Evolutionary conservation across 257 asterid species (phyloP), one percentile per base, ranked within the genome.

Genomic region (Lycium barbarum): DNA sequence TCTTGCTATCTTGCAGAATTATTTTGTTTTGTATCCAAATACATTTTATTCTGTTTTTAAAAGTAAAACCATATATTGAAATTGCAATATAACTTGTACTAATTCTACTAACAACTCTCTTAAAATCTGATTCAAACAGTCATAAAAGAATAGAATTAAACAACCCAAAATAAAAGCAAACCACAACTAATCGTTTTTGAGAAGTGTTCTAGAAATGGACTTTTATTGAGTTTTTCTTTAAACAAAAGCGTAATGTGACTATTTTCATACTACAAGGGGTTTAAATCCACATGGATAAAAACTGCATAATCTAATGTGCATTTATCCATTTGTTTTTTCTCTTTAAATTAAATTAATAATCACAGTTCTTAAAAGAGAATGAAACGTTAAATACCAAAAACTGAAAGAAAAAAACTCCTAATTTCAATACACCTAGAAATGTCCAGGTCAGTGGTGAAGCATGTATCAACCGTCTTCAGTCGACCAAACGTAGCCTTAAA

Each of bases 381-480:
- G 7, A 49, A 38, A 38, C 43, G 43, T 38, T 38, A 5, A 38
- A 38, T 38, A 38, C 43, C 43, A 38, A 38, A 57, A 57, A 5
- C 63, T 17, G n/a, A n/a, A n/a, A n/a, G 9, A 58, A 6, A 4
- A 5, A 18, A 18, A 1, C 3, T 9, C 65, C 65, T 1, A 58
- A 58, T 58, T 58, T 5, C 26, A 58, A 9, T 17, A 58, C 17
- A 22, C 65, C 47, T n/a, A 81, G 55, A 84, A 43, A 81, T 61
- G 87, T 74, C 84, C 79, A 86, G 78, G 15, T 62, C 91, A 71
- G 84, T 91, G 83, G 91, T 91, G 55, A 91, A 88, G 87, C 85
- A n/a, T n/a, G n/a, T n/a, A n/a, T n/a, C n/a, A n/a, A n/a, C n/a
- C n/a, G n/a, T 93, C 17, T 86, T 58, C 70, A 40, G 65, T 63